Evolutionary conservation across 2,329 filamentous ascomycete species (phyloP), one percentile per base, ranked within the genome.

Genomic region (Calycina marina): DNA sequence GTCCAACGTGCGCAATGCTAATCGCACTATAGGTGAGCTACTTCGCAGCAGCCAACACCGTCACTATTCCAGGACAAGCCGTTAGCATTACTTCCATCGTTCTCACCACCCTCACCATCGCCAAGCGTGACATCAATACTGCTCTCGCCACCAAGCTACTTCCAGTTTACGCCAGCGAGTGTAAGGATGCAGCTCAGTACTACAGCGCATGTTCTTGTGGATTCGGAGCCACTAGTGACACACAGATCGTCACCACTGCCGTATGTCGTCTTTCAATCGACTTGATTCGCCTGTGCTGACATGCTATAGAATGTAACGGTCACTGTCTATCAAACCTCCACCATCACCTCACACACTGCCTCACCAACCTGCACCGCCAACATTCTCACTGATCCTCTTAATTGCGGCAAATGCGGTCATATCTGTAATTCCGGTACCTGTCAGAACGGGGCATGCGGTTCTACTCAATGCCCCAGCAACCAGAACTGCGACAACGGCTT

Each of bases 391-490:
- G 41, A 41, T 31, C 41, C 41, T n/a, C 24, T 31, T 8, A 43
- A 43, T 16, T 43, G 40, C 25, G 40, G 40, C 9, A 13, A 9
- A n/a, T 43, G 40, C 18, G 38, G 38, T n/a, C 34, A 35, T 18
- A 38, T 40, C n/a, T 43, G 40, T 16, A 14, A 20, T 4, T 18
- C 32, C 4, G 39, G 39, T 4, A 12, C 28, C 18, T 43, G 39
- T 17, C 27, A 39, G n/a, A 32, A 29, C 12, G 41, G 39, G 5
- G 30, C 34, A 10, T 43, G 39, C 27, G 32, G 32, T 5, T 18
- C 14, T 24, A 29, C 32, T 6, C 9, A 28, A 17, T 42, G 40
- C 22, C 11, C 12, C 22, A 18, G 32, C 9, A 35, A 27, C 5
- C 27, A 37, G 28, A 35, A 33, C 15, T 47, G 44, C 28, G 30